Base-by-base conservation (phyloP, 306 rosid genomes). In the Lathyrus sativus region DNA sequence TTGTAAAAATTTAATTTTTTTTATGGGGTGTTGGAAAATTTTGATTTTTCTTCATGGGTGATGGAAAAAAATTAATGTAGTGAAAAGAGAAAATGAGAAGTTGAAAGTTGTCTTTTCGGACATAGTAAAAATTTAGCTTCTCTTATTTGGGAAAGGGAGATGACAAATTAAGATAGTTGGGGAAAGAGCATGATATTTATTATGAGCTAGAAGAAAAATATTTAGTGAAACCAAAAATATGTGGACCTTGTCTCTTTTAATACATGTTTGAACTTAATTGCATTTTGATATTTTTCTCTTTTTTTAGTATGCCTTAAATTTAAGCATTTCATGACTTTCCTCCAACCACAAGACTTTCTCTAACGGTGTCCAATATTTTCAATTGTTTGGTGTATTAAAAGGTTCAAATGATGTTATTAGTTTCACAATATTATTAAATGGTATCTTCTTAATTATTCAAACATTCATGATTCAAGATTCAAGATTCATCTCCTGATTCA, bases 161-260 rank as follows among this genome's bases (percentile, higher is more conserved):
- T 45, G 55, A 42, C 45, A 68, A 72, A 66, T 64, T 50, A 46
- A 78, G 62, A 63, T 68, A 17, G 80, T 71, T 81, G 74, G 78
- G n/a, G 60, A 60, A 78, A 71, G 43, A 35, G 70, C 31, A 65
- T 75, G 73, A 72, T 49, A 29, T 62, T 45, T 74, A 54, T 67
- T 35, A 35, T 35, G 9, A 35, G 9, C 2, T 35, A n/a, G 39
- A 35, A 35, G 7, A 35, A 33, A 35, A 7, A 7, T 1, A 1
- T 7, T 35, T 35, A 35, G 2, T 35, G 39, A 35, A 35, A 35
- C 9, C 39, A 37, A 57, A 12, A 64, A 10, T 51, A 33, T 62
- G 15, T 65, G 73, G 58, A 70, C 28, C 53, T 15, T 65, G 78
- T 76, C 76, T 54, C 59, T 67, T 63, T 63, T 66, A 39, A 53